phyloP scores from a whole-genome alignment of 2,329 filamentous ascomycete species.

The Aspergillus pseudotamarii region DNA sequence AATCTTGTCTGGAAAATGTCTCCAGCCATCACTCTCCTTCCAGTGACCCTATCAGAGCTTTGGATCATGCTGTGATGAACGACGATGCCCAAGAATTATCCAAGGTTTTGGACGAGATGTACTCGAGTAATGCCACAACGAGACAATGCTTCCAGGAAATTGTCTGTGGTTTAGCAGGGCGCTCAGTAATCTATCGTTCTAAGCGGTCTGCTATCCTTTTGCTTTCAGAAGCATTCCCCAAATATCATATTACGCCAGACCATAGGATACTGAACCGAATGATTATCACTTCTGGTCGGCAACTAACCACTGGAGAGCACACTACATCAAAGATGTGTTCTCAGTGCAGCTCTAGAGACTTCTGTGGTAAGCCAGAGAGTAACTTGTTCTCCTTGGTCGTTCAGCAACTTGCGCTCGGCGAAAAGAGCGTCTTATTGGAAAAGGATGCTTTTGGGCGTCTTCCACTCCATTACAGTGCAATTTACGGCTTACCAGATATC shows the following conservation, averaged over 20 bases:
- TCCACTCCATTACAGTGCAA: constrained; percentile 12
- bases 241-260: background rate
- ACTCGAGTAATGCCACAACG: background rate
- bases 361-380: background rate
- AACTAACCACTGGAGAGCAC: background rate
- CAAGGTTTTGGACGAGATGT: background rate
- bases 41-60: background rate
- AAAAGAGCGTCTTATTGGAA: background rate
- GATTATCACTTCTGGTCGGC: constrained; percentile 3
- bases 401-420: background rate
- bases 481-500: constrained; percentile 1
- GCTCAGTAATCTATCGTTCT: constrained; percentile 1
- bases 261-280: constrained; percentile 7
- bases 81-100: background rate
- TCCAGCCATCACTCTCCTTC: fast-evolving
- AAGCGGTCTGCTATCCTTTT: background rate
- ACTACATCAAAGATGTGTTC: background rate
- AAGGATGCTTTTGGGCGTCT: constrained; percentile 8
- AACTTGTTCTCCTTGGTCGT: constrained; percentile 3
- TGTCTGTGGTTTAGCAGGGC: background rate
- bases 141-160: background rate
- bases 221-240: constrained; percentile 3
- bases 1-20: background rate
- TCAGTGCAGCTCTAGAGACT: background rate
- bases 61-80: background rate